These are phyloP conservation scores for Rhizoctonia solani DNA, from an alignment of 1,284 basidiomycete genomes.

Conservation along the genomic window DNA sequence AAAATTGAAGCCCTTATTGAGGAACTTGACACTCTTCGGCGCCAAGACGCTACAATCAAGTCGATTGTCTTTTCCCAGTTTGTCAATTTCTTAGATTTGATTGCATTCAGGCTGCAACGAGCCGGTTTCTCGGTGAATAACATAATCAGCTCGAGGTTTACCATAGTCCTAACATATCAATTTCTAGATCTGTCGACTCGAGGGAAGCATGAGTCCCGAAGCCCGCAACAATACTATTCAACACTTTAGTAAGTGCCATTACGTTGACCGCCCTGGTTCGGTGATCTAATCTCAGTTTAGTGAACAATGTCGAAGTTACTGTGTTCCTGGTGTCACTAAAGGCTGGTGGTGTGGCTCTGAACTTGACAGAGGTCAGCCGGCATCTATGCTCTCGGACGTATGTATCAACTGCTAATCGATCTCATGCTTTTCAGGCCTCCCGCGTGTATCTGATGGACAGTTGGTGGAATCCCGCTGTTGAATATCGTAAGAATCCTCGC, in stretches of 20 bases:
- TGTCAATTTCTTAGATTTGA: constrained; percentile 82
- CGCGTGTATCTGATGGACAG: constrained; percentile 92
- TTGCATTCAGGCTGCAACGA: constrained; percentile 89
- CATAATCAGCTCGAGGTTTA: not conserved
- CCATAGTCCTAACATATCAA: too few species aligned
- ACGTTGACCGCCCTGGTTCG: constrained; percentile 1
- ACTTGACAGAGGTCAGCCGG: constrained; percentile 69
- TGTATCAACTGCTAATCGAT: constrained; percentile 22
- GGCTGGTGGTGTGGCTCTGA: constrained; percentile 94
- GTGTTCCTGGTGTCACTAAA: constrained; percentile 95
- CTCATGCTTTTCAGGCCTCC: constrained; percentile 57
- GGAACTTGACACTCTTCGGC: constrained; percentile 83
- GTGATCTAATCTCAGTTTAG: constrained; percentile 48
- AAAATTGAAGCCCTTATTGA: constrained; percentile 98
- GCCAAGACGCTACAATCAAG: constrained; percentile 91
- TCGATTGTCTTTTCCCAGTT: constrained; percentile 96
- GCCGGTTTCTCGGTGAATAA: constrained; percentile 80
- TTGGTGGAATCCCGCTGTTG: constrained; percentile 88
- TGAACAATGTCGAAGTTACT: constrained; percentile 92
- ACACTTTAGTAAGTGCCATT: constrained; percentile 71
- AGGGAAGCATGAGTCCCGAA: constrained; percentile 97
- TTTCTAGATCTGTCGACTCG: constrained; percentile 83
- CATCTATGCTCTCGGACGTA: not conserved
- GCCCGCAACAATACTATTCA: constrained; percentile 94
- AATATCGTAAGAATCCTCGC: constrained; percentile 62